Base-by-base conservation (phyloP, 202 grass and related monocot genomes). In the Hordeum pubiflorum region DNA sequence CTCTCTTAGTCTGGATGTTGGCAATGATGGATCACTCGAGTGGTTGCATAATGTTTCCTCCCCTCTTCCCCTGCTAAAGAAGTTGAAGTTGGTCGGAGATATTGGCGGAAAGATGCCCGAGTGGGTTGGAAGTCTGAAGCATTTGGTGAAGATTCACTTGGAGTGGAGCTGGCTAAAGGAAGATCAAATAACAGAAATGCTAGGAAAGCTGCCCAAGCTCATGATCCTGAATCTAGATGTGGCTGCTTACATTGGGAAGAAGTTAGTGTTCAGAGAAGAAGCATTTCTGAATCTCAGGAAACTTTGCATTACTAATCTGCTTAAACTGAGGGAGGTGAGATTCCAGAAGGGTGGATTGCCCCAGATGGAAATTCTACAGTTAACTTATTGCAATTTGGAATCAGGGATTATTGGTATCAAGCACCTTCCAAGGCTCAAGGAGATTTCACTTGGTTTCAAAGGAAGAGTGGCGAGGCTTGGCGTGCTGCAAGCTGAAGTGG, bases 101-200 rank as follows among this genome's bases (percentile, higher is more conserved):
- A 5, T 71, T 69, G 65, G 2, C 10, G 21, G 0, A 13, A 43
- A 69, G 55, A 27, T 59, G 22, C 78, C 65, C 0, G n/a, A 26
- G 11, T 81, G 78, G 63, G 18, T 58, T 23, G 9, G 63, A 2
- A 36, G 18, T 48, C 46, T 80, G 65, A 56, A 10, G 2, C 44
- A 80, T 34, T 36, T 79, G 2, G 32, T 67, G 14, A 71, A 71
- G 78, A 81, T 81, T 67, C 8, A 58, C 0, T 69, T 70, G 58
- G 1, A 2, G 8, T 18, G 31, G 9, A 58, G 12, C 22, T 13
- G 0, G 13, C 33, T 76, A 20, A 32, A 55, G 24, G 71, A 76
- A 61, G 58, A 14, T 57, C 26, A 26, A 67, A 41, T 26, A 20
- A 0, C 0, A 55, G 44, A 67, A 34, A 55, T 31, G 20, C 60